Base-by-base conservation (phyloP, 2,329 filamentous ascomycete genomes). In the Penicillium hesseltinei region DNA sequence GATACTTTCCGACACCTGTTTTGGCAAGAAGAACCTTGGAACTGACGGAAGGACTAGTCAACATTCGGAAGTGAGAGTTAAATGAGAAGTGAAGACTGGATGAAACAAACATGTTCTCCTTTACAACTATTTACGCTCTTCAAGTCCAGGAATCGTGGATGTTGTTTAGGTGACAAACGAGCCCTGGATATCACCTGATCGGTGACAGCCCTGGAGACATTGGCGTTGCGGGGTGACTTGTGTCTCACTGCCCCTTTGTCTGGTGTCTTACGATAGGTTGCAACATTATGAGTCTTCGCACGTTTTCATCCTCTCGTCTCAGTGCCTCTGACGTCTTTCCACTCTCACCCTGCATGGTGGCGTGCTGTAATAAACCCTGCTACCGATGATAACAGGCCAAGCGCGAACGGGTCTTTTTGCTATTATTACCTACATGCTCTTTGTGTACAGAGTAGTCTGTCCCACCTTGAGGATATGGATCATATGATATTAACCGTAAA, bases 231-330 rank as follows among this genome's bases (percentile, higher is more conserved):
- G 46, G 35, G 49, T 58, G 51, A 50, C 25, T 39, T 4, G n/a
- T 61, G 59, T 59, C 56, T 61, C 59, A 61, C 49, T 53, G 17
- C 31, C 39, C 44, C 52, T 53, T 39, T 54, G 23, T 23, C 23
- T 23, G 23, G 23, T 4, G 23, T 3, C 23, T 23, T 23, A 23
- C 23, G 23, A 23, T 21, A 15, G 17, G 27, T 51, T 10, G 10
- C 29, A 25, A 53, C 13, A 19, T 29, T 29, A 29, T 9, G 8
- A 10, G 21, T 36, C n/a, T 42, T 53, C 21, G 21, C 17, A 39
- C 39, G 25, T 49, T 42, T 11, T 33, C 44, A 38, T 11, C 31
- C 25, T 21, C 15, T 11, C 10, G 44, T 19, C 29, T 8, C 3
- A 29, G 13, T 40, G 29, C 48, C 55, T 49, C 50, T 57, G 43